Percentiles rank a stretch among this genome's conserved stretches.
Conservation (phyloP, 108 stramenopile genomes). For the Parietichytrium sp. region DNA sequence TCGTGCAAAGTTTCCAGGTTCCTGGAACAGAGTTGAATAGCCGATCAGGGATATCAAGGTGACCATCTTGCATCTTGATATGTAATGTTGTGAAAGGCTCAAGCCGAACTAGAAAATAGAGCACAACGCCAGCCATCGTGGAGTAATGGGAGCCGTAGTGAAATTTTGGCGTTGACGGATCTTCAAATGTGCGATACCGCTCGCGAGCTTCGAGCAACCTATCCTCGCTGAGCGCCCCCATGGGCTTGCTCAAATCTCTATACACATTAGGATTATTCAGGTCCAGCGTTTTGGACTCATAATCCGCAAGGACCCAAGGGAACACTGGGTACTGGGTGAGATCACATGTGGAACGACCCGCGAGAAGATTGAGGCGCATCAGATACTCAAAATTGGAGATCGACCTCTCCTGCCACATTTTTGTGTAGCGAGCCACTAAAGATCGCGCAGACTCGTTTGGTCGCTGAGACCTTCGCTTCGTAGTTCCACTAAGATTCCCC, state of each 20-base stretch:
- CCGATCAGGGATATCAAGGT: constrained; percentile 52
- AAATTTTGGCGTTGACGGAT: neutral
- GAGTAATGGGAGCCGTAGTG: constrained; percentile 65
- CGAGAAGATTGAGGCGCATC: constrained; percentile 53
- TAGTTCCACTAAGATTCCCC: neutral
- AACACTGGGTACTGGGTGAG: constrained; percentile 84
- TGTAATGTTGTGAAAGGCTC: constrained; percentile 47
- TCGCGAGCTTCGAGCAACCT: neutral
- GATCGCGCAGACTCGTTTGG: neutral
- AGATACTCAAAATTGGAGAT: constrained; percentile 65
- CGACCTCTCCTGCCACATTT: constrained; percentile 45
- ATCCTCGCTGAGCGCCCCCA: constrained; percentile 72
- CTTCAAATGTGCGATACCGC: neutral
- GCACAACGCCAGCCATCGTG: constrained; percentile 49
- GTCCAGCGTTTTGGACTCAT: constrained; percentile 71
- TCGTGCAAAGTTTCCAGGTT: constrained; percentile 47
- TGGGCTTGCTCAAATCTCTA: constrained; percentile 86
- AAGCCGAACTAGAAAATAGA: constrained; percentile 44
- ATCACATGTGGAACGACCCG: constrained; percentile 55
- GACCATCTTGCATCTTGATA: constrained; percentile 42
- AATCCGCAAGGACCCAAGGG: constrained; percentile 92
- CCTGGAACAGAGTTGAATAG: constrained; percentile 42
- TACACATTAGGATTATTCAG: constrained; percentile 72
- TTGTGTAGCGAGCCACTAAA: constrained; percentile 10
- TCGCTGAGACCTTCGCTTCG: neutral